These are phyloP conservation scores for Wakefieldia striispora DNA, from an alignment of 768 basidiomycete species.

Conservation along the genomic window DNA sequence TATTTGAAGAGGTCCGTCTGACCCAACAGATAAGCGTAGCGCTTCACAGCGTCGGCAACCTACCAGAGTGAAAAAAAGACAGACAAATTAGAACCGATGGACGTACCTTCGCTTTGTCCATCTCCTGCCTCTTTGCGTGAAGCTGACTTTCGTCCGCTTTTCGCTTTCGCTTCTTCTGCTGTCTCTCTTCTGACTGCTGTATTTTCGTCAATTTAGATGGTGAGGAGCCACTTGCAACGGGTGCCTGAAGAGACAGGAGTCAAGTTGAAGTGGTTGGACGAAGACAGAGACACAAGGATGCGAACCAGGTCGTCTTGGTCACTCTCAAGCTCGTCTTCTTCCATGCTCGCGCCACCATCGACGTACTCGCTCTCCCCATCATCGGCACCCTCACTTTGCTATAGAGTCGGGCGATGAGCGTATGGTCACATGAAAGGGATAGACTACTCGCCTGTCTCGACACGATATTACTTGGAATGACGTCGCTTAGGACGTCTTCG, in stretches of 20 bases:
- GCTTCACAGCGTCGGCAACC: constrained; percentile 94
- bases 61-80: constrained; percentile 32
- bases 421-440: constrained; percentile 1
- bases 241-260: no score
- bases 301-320: constrained; percentile 44
- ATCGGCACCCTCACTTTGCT: constrained; percentile 68
- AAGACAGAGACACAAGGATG: no score
- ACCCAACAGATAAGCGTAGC: constrained; percentile 95
- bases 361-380: constrained; percentile 69
- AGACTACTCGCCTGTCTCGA: constrained; percentile 68
- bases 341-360: constrained; percentile 51
- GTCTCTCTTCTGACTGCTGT: constrained; percentile 38
- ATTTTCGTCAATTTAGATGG: constrained; percentile 34
- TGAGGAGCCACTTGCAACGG: no score
- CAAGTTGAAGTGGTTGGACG: no score
- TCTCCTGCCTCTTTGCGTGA: constrained; percentile 68
- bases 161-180: constrained; percentile 50
- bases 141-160: constrained; percentile 72
- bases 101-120: constrained; percentile 84
- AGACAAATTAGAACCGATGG: neutral
- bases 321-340: constrained; percentile 62
- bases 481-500: constrained; percentile 87
- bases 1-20: constrained; percentile 98
- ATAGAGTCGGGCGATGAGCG: constrained; percentile 25
- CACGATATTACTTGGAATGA: constrained; percentile 88